Percentiles rank a stretch among this genome's conserved stretches.
phyloP scores from a whole-genome alignment of 164 flowering plant genomes.

The Magnolia changhungtana region DNA sequence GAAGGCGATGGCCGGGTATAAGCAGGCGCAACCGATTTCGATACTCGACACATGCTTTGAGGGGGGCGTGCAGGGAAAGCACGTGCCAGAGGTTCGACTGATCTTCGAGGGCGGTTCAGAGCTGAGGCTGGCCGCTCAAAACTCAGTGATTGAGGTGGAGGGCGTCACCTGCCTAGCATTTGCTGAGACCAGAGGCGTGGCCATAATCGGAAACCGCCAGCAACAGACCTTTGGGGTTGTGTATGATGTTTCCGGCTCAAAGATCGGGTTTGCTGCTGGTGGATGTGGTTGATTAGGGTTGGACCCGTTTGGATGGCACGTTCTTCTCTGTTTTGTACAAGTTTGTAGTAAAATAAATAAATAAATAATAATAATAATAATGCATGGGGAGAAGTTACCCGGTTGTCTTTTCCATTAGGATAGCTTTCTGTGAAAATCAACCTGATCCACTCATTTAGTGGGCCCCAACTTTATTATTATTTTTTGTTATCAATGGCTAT shows the following conservation, averaged over 20 bases:
- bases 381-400: too few relatives aligned
- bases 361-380: too few relatives aligned
- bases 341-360: too few relatives aligned
- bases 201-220: slow-evolving; percentile 47
- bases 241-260: slow-evolving; percentile 32
- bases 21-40: slow-evolving; percentile 23
- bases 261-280: slow-evolving; percentile 43
- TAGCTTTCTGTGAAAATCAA: too few relatives aligned
- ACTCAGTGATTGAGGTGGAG: slow-evolving; percentile 21
- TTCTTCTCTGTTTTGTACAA: too few relatives aligned
- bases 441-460: too few relatives aligned
- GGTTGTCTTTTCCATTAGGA: too few relatives aligned
- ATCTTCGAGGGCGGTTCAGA: slow-evolving; percentile 36
- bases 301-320: too few relatives aligned
- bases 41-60: slow-evolving; percentile 46
- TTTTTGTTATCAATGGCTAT: too few relatives aligned
- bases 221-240: slow-evolving; percentile 34
- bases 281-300: slow-evolving; percentile 22
- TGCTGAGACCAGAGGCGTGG: slow-evolving; percentile 21
- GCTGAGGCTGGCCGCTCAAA: slow-evolving; percentile 23
- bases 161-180: slow-evolving; percentile 40
- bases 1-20: slow-evolving; percentile 27
- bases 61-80: slow-evolving; percentile 10
- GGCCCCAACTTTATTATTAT: too few relatives aligned
- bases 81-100: slow-evolving; percentile 30